Base-by-base conservation (phyloP, 192 early-diverging fungal genomes). In the Phlyctochytrium planicorne region DNA sequence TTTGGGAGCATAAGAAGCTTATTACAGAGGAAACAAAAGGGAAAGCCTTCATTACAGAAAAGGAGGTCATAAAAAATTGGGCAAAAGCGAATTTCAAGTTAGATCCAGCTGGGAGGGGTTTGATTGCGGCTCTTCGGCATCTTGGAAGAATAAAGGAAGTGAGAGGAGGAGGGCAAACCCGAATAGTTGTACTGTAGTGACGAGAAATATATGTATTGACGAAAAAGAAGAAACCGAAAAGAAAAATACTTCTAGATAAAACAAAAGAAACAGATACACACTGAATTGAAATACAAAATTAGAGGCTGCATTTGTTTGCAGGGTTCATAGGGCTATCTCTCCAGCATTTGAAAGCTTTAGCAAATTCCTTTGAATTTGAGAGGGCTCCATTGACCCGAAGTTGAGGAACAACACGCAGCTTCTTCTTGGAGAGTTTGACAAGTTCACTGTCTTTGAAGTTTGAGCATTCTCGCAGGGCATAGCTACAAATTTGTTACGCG, bases 341-440 rank as follows among this genome's bases (percentile, higher is more conserved):
- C 24, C 78, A 63, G 71, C 92, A 93, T n/a, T 81, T 62, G 64
- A 89, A 94, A 4, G 84, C 83, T 47, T 90, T 68, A 24, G 86
- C 72, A 81, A 94, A 94, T n/a, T 85, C 71, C 12, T 72, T 37
- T 0, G 84, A 86, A 70, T 94, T 91, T 30, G 76, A 71, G 1
- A 90, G 69, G 10, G 82, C 87, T 10, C 90, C 91, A 56, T 84
- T 88, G n/a, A 91, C 90, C 35, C 90, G 80, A 81, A 82, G 87
- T 36, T 72, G 61, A 16, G 78, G 65, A 3, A 89, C 88, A 0
- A 88, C 79, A 66, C 91, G 90, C 20, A 76, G 79, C 68, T 91
- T 87, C 31, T 84, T 89, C 16, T 80, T 59, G 4, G 91, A 47
- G 80, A 82, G 70, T 2, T 35, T 62, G 0, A 77, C 52, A 1